Evolutionary conservation across 139 green algal species (phyloP), one percentile per base, ranked within the genome.

Genomic region (Micractinium conductrix): DNA sequence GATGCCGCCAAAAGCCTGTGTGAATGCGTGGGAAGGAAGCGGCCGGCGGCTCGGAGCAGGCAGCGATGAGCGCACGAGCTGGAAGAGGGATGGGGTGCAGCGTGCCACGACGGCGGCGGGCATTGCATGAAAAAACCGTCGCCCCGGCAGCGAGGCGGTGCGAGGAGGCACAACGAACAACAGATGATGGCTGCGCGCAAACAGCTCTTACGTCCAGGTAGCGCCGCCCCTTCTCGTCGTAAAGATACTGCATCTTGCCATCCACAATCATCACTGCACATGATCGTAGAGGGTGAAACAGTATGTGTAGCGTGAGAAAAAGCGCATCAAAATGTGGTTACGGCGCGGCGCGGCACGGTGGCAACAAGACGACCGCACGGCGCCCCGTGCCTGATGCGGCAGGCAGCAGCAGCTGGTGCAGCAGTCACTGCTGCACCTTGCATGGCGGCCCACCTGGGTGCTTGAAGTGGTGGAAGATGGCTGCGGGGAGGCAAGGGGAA

Each of bases 191-290:
- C 70, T 35, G 42, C 70, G 3, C 17, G 22, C 42, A 9, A 38
- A 42, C 12, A 63, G 33, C 10, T 58, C 94, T 92, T 83, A 96
- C 94, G 79, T 99, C 97, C 30, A 99, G 87, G 88, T 96, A 99
- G 1, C 96, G 89, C 19, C 93, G 85, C 1, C 97, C 97, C 22
- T 68, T 94, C 83, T 99, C 97, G 80, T 99, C 97, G 79, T 92
- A 99, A 44, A 99, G 86, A 88, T 99, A 99, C 89, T 99, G 97
- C 97, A 98, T 98, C 75, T 96, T 95, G 74, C 97, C 97, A 73
- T 99, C 95, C 44, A 95, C 91, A 8, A 99, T 97, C 93, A 98
- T 98, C 1, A 99, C 91, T 2, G 96, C 60, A 70, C 63, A n/a
- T n/a, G 16, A 42, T 17, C 28, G 37, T 17, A 6, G 17, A 45